phyloP scores from a whole-genome alignment of 2,329 filamentous ascomycete species.

The Teratosphaeriaceae sp. region DNA sequence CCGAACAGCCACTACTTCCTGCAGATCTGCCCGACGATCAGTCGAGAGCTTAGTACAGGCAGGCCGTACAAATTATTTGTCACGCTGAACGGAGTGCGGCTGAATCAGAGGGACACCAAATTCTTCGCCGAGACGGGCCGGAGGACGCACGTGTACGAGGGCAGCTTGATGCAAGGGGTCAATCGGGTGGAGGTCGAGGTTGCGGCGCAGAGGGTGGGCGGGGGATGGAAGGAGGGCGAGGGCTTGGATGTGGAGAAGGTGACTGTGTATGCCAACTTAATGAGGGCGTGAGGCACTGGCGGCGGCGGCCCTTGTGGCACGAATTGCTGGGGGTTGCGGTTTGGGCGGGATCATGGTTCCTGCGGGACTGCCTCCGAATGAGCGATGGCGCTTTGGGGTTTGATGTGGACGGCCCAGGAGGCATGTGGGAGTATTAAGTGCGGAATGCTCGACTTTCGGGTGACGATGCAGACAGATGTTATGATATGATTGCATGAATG shows the following conservation, averaged over 20 bases:
- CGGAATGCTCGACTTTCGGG: no score
- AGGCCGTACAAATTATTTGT: constrained; percentile 74
- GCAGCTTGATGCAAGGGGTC: constrained; percentile 61
- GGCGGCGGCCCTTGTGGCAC: no score
- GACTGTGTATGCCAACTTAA: constrained; percentile 66
- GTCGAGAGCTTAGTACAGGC: constrained; percentile 49
- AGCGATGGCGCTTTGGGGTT: no score
- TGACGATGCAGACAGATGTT: no score
- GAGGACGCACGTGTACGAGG: constrained; percentile 66
- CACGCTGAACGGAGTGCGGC: constrained; percentile 56
- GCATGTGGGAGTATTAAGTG: no score
- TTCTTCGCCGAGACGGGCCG: constrained; percentile 22
- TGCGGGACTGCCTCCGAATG: no score
- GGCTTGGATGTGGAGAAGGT: constrained; percentile 67
- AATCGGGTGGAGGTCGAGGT: constrained; percentile 76
- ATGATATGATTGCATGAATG: no score
- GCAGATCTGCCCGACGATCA: constrained; percentile 62
- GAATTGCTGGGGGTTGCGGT: no score
- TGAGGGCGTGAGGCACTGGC: constrained; percentile 35
- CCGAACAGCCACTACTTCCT: constrained; percentile 62
- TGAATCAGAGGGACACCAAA: constrained; percentile 48
- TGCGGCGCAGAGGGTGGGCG: constrained; percentile 50
- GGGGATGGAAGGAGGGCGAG: constrained; percentile 25
- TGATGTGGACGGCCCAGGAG: no score
- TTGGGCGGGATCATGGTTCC: no score